Conservation (phyloP, 2,329 filamentous ascomycete genomes). For the Monosporascus sp. region DNA sequence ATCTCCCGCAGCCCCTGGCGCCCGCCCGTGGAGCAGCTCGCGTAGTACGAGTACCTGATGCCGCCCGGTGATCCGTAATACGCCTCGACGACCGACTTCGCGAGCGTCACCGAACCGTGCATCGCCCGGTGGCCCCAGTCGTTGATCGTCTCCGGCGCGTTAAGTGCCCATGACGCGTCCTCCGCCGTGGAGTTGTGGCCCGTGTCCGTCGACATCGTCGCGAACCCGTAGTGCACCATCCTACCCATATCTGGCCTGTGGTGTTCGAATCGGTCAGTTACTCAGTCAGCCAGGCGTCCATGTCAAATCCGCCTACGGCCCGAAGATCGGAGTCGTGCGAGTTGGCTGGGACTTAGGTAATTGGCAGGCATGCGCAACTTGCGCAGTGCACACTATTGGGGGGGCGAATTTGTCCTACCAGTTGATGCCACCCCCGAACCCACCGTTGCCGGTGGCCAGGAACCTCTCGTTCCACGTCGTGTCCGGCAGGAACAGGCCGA, state of each 20-base stretch:
- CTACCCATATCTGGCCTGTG: constrained; percentile 14
- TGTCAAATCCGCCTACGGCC: background rate
- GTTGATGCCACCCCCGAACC: constrained; percentile 28
- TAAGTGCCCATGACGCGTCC: constrained; percentile 23
- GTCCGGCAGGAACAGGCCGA: constrained; percentile 28
- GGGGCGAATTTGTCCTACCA: constrained; percentile 9
- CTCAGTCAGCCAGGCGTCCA: background rate
- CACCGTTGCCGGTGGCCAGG: constrained; percentile 28
- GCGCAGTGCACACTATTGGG: too few relatives aligned
- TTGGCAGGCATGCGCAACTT: too few relatives aligned
- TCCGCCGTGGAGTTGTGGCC: constrained; percentile 23
- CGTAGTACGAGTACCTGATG: constrained; percentile 41
- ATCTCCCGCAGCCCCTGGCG: constrained; percentile 46
- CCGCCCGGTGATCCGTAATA: constrained; percentile 33
- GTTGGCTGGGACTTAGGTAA: too few relatives aligned
- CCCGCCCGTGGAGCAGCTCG: constrained; percentile 50
- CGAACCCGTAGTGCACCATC: constrained; percentile 24
- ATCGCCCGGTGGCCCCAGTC: constrained; percentile 17
- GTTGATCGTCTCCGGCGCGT: constrained; percentile 18
- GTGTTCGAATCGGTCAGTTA: background rate
- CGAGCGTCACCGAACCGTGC: constrained; percentile 30
- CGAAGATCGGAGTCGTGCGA: too few relatives aligned
- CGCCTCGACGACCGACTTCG: constrained; percentile 37
- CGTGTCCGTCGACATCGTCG: constrained; percentile 27
- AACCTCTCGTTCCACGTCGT: constrained; percentile 26